Base-by-base conservation (phyloP, 2,329 filamentous ascomycete genomes). In the Nothophoma quercina region DNA sequence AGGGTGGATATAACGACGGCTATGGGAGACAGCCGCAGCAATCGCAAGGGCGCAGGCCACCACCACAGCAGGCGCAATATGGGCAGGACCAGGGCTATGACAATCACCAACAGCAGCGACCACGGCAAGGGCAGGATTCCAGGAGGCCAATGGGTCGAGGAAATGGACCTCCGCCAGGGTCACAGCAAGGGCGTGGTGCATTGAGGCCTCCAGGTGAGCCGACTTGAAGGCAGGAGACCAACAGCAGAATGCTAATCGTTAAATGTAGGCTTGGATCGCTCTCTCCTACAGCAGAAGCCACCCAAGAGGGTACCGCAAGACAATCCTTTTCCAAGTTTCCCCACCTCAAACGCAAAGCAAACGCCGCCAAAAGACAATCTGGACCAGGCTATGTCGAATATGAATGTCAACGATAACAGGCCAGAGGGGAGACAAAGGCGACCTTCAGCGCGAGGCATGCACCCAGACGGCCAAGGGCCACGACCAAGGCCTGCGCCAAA, bases 271-370 rank as follows among this genome's bases (percentile, higher is more conserved):
- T 57, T 63, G 29, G 66, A 68, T n/a, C 69, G 71, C 41, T 64
- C 68, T 5, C 39, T 69, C 8, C 43, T 72, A 40, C 62, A 67
- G 30, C 68, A 68, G n/a, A 50, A 54, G 10, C 60, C 61, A 4
- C 67, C 69, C n/a, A 62, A 62, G 33, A 59, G 43, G 10, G 40
- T 70, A 16, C 58, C 70, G 7, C 69, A 72, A 55, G 79, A 82
- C 62, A 82, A 78, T 55, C 78, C 79, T 0, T 82, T 82, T 46
- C 79, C 79, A 6, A 69, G 71, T 0, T 81, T 81, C 56, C 76
- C 76, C 12, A 63, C 65, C 62, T 70, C 63, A 51, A 62, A 40
- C 53, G 55, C 29, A 49, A 55, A 54, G 26, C 62, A 54, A 39
- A 22, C 50, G 2, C 46, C 56, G 12, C 30, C 51, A 18, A 55